Evolutionary conservation across 176 grass and related monocot genomes (phyloP), one percentile per base, ranked within the genome.

Genomic region (Pontederia paniculata): DNA sequence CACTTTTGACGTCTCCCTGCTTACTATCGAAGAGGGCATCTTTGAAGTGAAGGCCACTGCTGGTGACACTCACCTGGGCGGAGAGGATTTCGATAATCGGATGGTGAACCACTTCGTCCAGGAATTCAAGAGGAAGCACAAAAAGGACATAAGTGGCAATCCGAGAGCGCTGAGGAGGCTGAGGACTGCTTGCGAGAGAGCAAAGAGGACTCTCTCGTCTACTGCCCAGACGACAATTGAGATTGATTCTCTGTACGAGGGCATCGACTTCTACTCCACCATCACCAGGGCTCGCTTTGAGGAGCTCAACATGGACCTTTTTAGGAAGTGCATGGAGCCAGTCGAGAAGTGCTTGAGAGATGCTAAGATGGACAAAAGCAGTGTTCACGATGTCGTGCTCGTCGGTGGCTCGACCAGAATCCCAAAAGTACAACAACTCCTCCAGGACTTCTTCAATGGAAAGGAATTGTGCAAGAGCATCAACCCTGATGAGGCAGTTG

Each of bases 391-490:
- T 20, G 58, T 62, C 12, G 58, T 62, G 10, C 58, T 62, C 43
- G 58, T 62, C 13, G 58, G 58, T 21, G 58, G 58, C 3, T 62
- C 58, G n/a, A 62, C 58, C 2, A 62, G 58, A 17, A 62, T 62
- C 12, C 58, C 58, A 17, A 62, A 62, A 8, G 58, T 62, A 0
- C 58, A 62, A 9, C 58, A 62, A n/a, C 58, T 62, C 13, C 58
- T 62, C 12, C 58, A 62, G 10, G 58, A 62, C 41, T 50, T 63
- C 13, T 58, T 58, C 56, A 42, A 42, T 12, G 85, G 89, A 62
- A 95, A 95, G 67, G 85, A 95, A 58, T 73, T 89, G 6, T 95
- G 89, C 85, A 95, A 95, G 78, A 95, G 81, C 70, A 95, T 95
- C 78, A 95, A 95, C 61, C 85, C 89, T 2, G 89, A 95, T 17